Evolutionary conservation across 2,329 filamentous ascomycete species (phyloP).

Genomic region (Colletotrichum sansevieriae): DNA sequence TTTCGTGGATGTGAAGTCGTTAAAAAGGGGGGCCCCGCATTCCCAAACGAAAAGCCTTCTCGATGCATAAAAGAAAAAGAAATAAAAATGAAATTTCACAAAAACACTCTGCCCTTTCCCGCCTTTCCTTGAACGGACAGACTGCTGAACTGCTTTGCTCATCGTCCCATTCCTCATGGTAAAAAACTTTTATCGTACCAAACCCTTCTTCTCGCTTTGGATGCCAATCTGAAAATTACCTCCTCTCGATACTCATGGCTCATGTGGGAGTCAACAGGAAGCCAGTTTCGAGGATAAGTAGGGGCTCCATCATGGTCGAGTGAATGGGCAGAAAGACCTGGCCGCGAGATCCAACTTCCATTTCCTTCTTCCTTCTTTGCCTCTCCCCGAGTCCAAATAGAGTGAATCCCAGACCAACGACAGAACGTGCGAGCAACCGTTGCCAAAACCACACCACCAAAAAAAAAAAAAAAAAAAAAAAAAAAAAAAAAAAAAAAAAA

Average conservation of each 20-base stretch:
- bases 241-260: no score
- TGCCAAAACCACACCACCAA: not conserved
- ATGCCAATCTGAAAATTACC: no score
- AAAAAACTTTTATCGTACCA: slow-evolving; percentile 7
- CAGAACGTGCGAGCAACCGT: not conserved
- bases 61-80: slow-evolving; percentile 3
- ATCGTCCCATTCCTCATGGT: not conserved
- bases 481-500: no score
- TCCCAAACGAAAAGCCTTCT: slow-evolving; percentile 9
- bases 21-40: slow-evolving; percentile 17
- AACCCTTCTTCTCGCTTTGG: not conserved
- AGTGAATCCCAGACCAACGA: not conserved
- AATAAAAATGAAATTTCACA: not conserved
- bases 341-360: slow-evolving; percentile 9
- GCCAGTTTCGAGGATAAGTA: no score
- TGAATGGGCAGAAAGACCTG: not conserved
- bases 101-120: not conserved
- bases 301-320: not conserved
- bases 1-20: slow-evolving; percentile 3
- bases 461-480: not conserved
- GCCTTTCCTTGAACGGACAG: slow-evolving; percentile 9
- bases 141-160: slow-evolving; percentile 17
- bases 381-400: not conserved
- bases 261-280: no score
- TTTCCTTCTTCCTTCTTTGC: slow-evolving; percentile 1